Evolutionary conservation across 1,284 basidiomycete species (phyloP), one percentile per base, ranked within the genome.

Genomic region (Cutaneotrichosporon cavernicola): DNA sequence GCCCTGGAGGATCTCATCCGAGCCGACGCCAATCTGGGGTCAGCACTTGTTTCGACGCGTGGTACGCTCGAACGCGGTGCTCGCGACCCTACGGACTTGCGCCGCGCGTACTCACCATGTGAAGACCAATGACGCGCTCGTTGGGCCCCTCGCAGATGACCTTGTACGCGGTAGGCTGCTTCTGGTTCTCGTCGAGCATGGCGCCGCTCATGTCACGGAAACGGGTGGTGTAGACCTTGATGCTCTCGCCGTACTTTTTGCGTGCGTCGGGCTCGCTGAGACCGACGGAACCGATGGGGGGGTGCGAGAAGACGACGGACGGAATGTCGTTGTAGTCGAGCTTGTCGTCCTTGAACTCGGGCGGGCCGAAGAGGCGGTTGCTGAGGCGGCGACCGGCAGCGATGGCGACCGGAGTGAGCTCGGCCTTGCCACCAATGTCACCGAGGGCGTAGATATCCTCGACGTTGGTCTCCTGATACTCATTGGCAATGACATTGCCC

Each of bases 351-450:
- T 90, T 92, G 84, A 86, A 93, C 80, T 91, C 84, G 61, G 87
- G 85, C 0, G 88, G 87, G 11, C 96, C 97, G 76, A 92, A 99
- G 60, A 99, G 82, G 58, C 97, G 84, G 83, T 98, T 99, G 58
- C 89, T 86, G 47, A 98, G 82, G 66, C 92, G 84, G 63, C 96
- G 84, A 30, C 94, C 96, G 6, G 97, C 97, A 56, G 96, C 96
- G 67, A 99, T 97, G 26, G 96, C 97, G 7, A 99, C 97, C n/a
- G 97, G 96, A 0, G 96, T 99, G 66, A 99, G 84, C 32, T 95
- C 83, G 30, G 88, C 91, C 81, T 96, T 95, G 66, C 96, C 96
- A 69, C 87, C 87, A 16, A 95, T 91, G 77, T 99, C 96, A 10
- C 96, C 97, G 65, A 99, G 89, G 5, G 93, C 87, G 60, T 86